Conservation (phyloP, 306 rosid species). For the Oemleria cerasiformis region DNA sequence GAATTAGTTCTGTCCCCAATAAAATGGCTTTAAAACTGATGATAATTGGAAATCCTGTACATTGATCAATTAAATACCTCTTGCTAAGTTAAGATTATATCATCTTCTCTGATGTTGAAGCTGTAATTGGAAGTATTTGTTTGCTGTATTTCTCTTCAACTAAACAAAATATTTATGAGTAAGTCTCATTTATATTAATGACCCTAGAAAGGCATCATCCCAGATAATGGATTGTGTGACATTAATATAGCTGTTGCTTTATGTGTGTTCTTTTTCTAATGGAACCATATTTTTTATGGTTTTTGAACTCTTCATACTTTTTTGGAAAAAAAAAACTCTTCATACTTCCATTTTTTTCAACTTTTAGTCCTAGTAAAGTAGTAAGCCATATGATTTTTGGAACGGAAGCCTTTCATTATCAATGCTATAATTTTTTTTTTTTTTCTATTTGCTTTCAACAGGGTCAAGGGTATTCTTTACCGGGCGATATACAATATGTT, state of each 20-base stretch:
- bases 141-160: neutral
- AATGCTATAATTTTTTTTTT: neutral
- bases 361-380: neutral
- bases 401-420: neutral
- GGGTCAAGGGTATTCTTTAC: constrained; percentile 93
- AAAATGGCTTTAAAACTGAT: neutral
- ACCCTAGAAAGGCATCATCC: neutral
- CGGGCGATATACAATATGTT: constrained; percentile 90
- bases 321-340: too few relatives aligned
- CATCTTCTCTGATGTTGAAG: neutral
- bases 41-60: neutral
- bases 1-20: neutral
- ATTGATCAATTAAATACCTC: neutral
- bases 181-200: neutral
- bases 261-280: neutral
- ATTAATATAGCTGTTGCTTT: too few relatives aligned
- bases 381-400: neutral
- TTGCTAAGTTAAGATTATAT: neutral
- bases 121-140: neutral
- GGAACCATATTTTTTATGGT: neutral
- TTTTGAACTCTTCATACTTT: neutral
- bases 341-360: neutral
- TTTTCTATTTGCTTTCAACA: constrained; percentile 39
- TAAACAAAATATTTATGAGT: neutral
- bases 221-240: neutral